phyloP scores from a whole-genome alignment of 305 asterid genomes.

The Rubia occidens region DNA sequence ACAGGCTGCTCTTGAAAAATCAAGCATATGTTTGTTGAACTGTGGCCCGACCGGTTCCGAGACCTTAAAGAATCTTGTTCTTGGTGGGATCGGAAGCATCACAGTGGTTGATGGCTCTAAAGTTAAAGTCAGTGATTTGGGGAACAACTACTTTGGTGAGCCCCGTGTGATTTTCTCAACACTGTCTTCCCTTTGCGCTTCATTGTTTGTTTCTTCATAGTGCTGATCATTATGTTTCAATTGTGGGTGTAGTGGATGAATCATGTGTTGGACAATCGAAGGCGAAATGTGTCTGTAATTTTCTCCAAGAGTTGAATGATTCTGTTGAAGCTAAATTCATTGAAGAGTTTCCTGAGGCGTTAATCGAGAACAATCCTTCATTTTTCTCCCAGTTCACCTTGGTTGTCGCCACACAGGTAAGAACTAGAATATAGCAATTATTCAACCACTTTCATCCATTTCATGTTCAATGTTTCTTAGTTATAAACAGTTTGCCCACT shows the following conservation, averaged over 20 bases:
- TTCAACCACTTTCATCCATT: background rate
- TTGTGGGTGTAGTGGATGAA: conserved; percentile 56
- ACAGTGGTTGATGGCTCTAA: conserved; percentile 92
- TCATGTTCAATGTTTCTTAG: background rate
- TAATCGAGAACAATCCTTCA: conserved; percentile 67
- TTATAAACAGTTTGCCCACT: background rate
- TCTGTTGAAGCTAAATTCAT: conserved; percentile 87
- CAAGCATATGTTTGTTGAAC: conserved; percentile 81
- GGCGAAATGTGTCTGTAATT: conserved; percentile 84
- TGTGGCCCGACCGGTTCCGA: conserved; percentile 98
- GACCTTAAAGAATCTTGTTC: conserved; percentile 82
- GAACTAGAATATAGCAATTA: background rate
- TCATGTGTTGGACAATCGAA: conserved; percentile 80
- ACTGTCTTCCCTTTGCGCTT: background rate
- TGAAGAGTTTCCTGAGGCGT: conserved; percentile 67
- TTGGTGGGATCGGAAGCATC: conserved; percentile 94
- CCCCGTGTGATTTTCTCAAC: background rate
- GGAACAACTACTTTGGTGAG: conserved; percentile 83
- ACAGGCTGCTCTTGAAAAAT: conserved; percentile 86
- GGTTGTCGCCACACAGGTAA: conserved; percentile 89
- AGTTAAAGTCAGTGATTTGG: conserved; percentile 87
- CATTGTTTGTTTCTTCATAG: background rate
- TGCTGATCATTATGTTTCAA: conserved; percentile 6
- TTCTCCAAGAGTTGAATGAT: conserved; percentile 92
- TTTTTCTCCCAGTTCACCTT: conserved; percentile 87